A percentile compares a stretch with the other conserved stretches of the same genome.
These are phyloP conservation scores for Asterella californica DNA, from an alignment of 225 moss, liverwort and hornwort genomes.

Conservation along the genomic window DNA sequence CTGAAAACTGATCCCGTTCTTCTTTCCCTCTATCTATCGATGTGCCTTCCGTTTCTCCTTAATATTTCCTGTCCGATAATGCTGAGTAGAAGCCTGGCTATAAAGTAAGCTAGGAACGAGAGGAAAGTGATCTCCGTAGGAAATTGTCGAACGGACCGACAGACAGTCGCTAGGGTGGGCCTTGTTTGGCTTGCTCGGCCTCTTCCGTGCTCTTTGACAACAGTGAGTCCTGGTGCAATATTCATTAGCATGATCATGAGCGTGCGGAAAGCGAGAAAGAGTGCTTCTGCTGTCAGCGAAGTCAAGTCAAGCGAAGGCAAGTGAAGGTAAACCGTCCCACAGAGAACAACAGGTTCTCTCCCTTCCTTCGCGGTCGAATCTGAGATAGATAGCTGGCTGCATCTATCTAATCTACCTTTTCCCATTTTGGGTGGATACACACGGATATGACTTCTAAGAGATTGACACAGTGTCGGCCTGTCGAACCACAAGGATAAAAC, in stretches of 20 bases:
- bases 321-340: not conserved
- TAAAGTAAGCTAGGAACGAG: too few species aligned
- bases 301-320: not conserved
- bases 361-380: not conserved
- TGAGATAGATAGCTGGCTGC: not conserved
- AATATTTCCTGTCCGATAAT: too few species aligned
- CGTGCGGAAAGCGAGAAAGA: slow-evolving; percentile 1
- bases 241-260: not conserved
- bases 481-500: too few species aligned
- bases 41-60: not conserved
- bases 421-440: too few species aligned
- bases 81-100: not conserved
- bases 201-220: not conserved
- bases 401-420: too few species aligned
- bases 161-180: not conserved
- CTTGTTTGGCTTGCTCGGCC: too few species aligned
- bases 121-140: not conserved
- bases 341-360: not conserved
- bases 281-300: not conserved
- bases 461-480: too few species aligned
- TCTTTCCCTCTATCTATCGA: not conserved
- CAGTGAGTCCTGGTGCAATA: not conserved
- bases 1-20: not conserved
- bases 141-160: not conserved
- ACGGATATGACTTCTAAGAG: too few species aligned